A percentile compares a stretch with the other conserved stretches of the same genome.
Evolutionary conservation across 768 basidiomycete genomes (phyloP).

Genomic region (Leccinum pellstonianum): DNA sequence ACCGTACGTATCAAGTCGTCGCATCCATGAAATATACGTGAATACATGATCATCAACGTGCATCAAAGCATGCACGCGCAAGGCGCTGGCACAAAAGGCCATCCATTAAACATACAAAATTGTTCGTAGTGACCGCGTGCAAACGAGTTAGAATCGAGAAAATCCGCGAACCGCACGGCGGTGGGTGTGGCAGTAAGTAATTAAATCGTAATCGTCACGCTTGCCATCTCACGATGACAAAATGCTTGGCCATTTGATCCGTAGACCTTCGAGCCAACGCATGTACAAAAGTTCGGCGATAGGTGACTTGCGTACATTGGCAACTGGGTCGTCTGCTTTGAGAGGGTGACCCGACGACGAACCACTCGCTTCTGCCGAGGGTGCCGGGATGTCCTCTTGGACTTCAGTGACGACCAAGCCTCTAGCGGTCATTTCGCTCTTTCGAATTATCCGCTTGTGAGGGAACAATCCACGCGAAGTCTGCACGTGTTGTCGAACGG

Average conservation of each 20-base stretch:
- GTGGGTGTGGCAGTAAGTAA: not conserved
- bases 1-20: not conserved
- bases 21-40: slow-evolving; percentile 15
- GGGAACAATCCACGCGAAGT: slow-evolving; percentile 80
- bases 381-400: slow-evolving; percentile 63
- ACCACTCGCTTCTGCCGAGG: slow-evolving; percentile 38
- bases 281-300: slow-evolving; percentile 96
- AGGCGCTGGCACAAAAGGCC: not conserved
- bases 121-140: slow-evolving; percentile 1
- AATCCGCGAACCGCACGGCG: not conserved
- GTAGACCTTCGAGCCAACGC: slow-evolving; percentile 92
- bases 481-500: slow-evolving; percentile 81
- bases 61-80: slow-evolving; percentile 1
- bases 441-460: slow-evolving; percentile 73
- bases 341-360: slow-evolving; percentile 29
- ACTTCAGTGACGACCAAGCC: slow-evolving; percentile 84
- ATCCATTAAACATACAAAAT: not conserved
- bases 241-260: slow-evolving; percentile 85
- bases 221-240: slow-evolving; percentile 31
- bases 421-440: slow-evolving; percentile 81
- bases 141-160: slow-evolving; percentile 2
- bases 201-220: too few species aligned
- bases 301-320: slow-evolving; percentile 68
- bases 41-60: slow-evolving; percentile 10
- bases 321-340: slow-evolving; percentile 40